Evolutionary conservation across 176 grass and related monocot species (phyloP), one percentile per base, ranked within the genome.

Genomic region (Eleusine coracana): DNA sequence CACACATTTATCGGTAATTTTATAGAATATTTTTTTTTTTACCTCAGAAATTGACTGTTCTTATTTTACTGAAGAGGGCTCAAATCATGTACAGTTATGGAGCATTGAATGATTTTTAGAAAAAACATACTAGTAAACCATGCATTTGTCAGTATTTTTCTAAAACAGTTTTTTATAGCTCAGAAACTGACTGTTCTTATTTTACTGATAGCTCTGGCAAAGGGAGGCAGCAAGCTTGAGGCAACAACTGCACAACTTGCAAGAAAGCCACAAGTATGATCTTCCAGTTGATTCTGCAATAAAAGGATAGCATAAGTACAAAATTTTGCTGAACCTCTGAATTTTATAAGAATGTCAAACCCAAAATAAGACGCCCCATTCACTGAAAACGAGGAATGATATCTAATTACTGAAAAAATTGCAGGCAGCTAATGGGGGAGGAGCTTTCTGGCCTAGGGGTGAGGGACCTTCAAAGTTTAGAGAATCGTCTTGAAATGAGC

Each of bases 161-260:
- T 66, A 76, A 14, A 28, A 17, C 18, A 17, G 25, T 17, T 61
- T 58, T 66, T 74, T 42, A 15, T 23, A 64, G 44, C 21, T 50
- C 27, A 80, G 31, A 84, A 74, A 76, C 70, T 84, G 39, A 87
- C 49, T 23, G 7, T 83, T 77, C 69, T 17, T 86, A 7, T 81
- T 85, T 88, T 80, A 23, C 61, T 70, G 29, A 74, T 71, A 94
- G 92, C 42, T 94, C 72, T 91, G 89, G 89, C 72, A 94, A 85
- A 91, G 70, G 80, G 89, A 94, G 80, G 86, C 84, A 84, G 89
- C 85, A 87, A 87, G 83, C 86, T 91, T 91, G 92, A 94, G 89
- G 86, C 92, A 94, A 85, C 86, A 89, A 89, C 92, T 94, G 86
- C 89, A 85, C 69, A 87, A 86, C 76, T 89, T 92, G 85, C 87